Conservation (phyloP, 768 basidiomycete genomes). For the Brasilioporus rufonigricans region DNA sequence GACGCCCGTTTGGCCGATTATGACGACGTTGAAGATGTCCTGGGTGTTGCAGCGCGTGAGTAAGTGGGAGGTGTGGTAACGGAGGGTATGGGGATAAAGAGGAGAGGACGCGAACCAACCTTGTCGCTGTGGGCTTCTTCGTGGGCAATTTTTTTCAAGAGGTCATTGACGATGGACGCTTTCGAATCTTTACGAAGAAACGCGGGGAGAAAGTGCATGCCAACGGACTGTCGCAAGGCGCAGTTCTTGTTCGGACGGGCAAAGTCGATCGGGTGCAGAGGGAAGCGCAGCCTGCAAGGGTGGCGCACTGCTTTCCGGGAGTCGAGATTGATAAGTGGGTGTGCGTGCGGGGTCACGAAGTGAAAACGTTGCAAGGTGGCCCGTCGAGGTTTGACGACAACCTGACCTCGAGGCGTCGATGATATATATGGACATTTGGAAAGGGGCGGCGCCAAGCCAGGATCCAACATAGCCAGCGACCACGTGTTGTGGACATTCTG, state of each 20-base stretch:
- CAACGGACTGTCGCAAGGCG: conserved; percentile 4
- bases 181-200: conserved; percentile 29
- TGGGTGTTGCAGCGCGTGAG: conserved; percentile 4
- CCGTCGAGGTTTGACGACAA: conserved; percentile 10
- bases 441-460: not conserved
- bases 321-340: conserved; percentile 4
- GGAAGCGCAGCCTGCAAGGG: conserved; percentile 8
- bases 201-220: conserved; percentile 27
- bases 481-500: conserved; percentile 2
- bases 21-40: conserved; percentile 30
- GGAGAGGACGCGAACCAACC: conserved; percentile 10
- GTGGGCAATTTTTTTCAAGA: conserved; percentile 20
- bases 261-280: conserved; percentile 7
- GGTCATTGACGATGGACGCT: conserved; percentile 20
- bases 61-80: not conserved
- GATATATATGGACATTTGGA: conserved; percentile 11
- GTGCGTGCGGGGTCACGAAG: conserved; percentile 1
- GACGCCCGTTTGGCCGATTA: conserved; percentile 32
- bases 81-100: not conserved
- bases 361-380: conserved; percentile 14
- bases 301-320: conserved; percentile 10
- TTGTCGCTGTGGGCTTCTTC: conserved; percentile 25
- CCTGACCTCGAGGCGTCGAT: conserved; percentile 13
- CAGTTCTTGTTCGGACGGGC: not conserved
- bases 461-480: not conserved